Evolutionary conservation across 257 asterid species (phyloP), one percentile per base, ranked within the genome.

Genomic region (Haberlea rhodopensis): DNA sequence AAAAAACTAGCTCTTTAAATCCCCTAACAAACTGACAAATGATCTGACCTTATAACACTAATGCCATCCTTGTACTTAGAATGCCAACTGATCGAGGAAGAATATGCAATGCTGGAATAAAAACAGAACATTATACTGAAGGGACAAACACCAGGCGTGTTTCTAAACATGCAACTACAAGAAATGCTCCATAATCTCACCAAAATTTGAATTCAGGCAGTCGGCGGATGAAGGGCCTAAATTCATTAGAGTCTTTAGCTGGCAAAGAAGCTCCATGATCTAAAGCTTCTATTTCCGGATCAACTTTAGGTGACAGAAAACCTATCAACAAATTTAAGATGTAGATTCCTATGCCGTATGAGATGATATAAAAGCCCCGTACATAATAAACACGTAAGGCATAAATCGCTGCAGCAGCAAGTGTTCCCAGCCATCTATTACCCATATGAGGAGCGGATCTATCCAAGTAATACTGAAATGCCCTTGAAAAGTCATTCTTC

Each of bases 191-290:
- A 70, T 45, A 52, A 43, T 80, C 87, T 75, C 66, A 85, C 94
- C 87, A 85, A 80, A 83, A 81, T 65, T 60, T 71, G 67, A 86
- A 86, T 57, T 83, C 94, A 65, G 90, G 87, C 48, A 86, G 80
- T 60, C 90, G 81, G 49, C 82, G 87, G 46, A 72, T 64, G 25
- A 86, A 86, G 68, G 94, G 87, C 69, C 65, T 79, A 70, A 73
- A 79, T 57, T 86, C 87, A 24, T 79, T 75, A 32, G 80, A 32
- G 48, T 76, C 82, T 55, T 53, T 86, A 58, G 77, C 70, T 24
- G 84, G 87, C 61, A 55, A 77, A 9, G 85, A 81, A 69, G 83
- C 74, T 28, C 90, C 86, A 57, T n/a, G n/a, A n/a, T 83, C 94
- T 27, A 71, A 68, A 51, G 75, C 78, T 69, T 85, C 94, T 20